Base-by-base conservation (phyloP, 371 early-diverging fungal species). In the Mucor racemosus region DNA sequence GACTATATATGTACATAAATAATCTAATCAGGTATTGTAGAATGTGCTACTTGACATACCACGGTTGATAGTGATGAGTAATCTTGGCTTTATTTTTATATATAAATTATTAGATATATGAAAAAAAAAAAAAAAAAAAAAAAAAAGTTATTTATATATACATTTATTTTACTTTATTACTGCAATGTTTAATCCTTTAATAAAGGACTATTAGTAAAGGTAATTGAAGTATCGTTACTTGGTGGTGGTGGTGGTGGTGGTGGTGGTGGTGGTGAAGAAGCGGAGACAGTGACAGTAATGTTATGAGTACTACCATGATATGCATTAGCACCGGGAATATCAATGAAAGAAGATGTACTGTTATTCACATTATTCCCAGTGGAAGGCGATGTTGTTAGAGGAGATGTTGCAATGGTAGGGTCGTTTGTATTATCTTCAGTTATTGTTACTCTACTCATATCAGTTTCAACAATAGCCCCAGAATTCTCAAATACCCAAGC, bases 401-500 rank as follows among this genome's bases (percentile, higher is more conserved):
- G 48, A 14, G 62, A 54, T 53, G 54, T 38, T 26, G 9, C 50
- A 50, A 19, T 19, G 0, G 50, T 11, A 50, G 26, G 10, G 50
- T 60, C 42, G 34, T 31, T 58, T 57, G 67, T 62, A 39, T 57
- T 41, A 5, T 60, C 39, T 56, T 55, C 11, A 21, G 60, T 55
- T 38, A 33, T 61, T 50, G 61, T 56, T 53, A 11, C 38, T 11
- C 36, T 38, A 33, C 17, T 60, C 13, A 41, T 40, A 36, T 62
- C 58, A 19, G 48, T 17, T 26, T 74, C 71, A 26, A 73, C 76
- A 54, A 76, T 61, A 4, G 71, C 67, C 17, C 68, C 73, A 5
- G 66, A 76, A 38, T 80, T 80, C 38, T 80, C 80, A 61, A 76
- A 74, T 14, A 77, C 78, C 80, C 80, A 80, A 5, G 75, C 68